phyloP scores from a whole-genome alignment of 208 protist genomes.

The Naegleria lovaniensis region DNA sequence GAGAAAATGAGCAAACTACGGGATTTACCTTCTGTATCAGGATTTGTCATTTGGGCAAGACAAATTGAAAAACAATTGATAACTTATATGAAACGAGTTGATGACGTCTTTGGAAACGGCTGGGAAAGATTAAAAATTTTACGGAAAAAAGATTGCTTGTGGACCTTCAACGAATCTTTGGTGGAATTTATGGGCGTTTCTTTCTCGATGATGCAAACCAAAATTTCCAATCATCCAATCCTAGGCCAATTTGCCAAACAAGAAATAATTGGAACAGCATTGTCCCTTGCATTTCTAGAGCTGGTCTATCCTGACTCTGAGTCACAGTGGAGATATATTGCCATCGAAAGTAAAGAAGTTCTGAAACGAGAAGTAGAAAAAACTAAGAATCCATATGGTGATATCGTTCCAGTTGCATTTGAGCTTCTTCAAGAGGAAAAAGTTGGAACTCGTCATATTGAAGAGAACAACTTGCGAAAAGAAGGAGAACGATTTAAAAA shows the following conservation, averaged over 20 bases:
- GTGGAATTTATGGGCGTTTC: slow-evolving; percentile 65
- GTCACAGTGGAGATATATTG: slow-evolving; percentile 47
- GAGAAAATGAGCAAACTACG: slow-evolving; percentile 52
- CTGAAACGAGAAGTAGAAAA: slow-evolving; percentile 29
- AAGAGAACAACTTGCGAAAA: slow-evolving; percentile 59
- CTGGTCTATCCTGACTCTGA: slow-evolving; percentile 64
- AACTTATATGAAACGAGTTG: slow-evolving; percentile 60
- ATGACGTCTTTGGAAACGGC: slow-evolving; percentile 60
- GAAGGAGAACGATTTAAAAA: slow-evolving; percentile 57
- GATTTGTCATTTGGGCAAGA: slow-evolving; percentile 67
- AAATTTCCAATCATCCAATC: not conserved
- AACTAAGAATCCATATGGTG: not conserved
- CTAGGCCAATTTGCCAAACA: slow-evolving; percentile 30
- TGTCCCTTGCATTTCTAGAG: slow-evolving; percentile 67
- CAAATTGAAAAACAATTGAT: slow-evolving; percentile 68
- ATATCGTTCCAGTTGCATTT: not conserved
- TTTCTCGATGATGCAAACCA: slow-evolving; percentile 41
- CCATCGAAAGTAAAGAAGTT: slow-evolving; percentile 14
- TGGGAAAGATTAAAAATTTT: slow-evolving; percentile 53
- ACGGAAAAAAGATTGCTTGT: slow-evolving; percentile 51
- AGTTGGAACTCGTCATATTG: slow-evolving; percentile 42
- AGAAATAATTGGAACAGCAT: slow-evolving; percentile 60
- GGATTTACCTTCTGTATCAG: slow-evolving; percentile 63
- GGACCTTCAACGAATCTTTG: slow-evolving; percentile 61
- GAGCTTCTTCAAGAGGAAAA: slow-evolving; percentile 31